These are phyloP conservation scores for Malania oleifera DNA, from an alignment of 164 flowering plant species.

Conservation along the genomic window DNA sequence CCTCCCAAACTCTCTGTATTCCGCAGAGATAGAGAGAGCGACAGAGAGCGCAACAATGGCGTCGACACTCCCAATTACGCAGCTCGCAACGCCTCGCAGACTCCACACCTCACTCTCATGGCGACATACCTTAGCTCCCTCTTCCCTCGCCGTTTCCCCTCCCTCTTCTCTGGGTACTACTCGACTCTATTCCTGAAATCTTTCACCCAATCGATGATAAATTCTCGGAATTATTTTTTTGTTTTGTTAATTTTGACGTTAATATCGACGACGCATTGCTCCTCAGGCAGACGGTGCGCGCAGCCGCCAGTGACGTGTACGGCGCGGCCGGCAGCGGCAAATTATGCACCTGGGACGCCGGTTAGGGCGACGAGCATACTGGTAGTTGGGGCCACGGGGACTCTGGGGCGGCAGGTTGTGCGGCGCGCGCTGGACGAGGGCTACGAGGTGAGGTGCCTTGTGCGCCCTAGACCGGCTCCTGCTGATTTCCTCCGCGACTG, in stretches of 20 bases:
- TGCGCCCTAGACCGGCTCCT: slow-evolving; percentile 92
- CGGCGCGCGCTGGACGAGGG: slow-evolving; percentile 94
- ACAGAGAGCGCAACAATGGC: slow-evolving; percentile 25
- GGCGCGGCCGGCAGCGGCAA: slow-evolving; percentile 38
- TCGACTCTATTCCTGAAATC: not conserved
- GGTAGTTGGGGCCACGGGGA: slow-evolving; percentile 97
- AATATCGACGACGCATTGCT: not conserved
- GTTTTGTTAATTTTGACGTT: too few species aligned
- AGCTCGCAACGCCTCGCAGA: slow-evolving; percentile 25
- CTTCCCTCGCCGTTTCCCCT: slow-evolving; percentile 19
- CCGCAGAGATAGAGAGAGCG: not conserved
- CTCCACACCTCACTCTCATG: slow-evolving; percentile 26
- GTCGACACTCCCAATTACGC: slow-evolving; percentile 33
- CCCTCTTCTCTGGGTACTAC: not conserved
- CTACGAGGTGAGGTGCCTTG: slow-evolving; percentile 93
- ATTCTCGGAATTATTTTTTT: not conserved
- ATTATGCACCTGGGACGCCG: slow-evolving; percentile 86
- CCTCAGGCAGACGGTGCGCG: slow-evolving; percentile 27
- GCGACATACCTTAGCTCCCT: slow-evolving; percentile 28
- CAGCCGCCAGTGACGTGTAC: slow-evolving; percentile 34
- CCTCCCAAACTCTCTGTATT: too few species aligned
- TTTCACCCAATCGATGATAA: not conserved
- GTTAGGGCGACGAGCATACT: slow-evolving; percentile 85
- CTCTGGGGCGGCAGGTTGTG: slow-evolving; percentile 90
- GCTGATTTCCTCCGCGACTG: slow-evolving; percentile 99